Conservation (phyloP, 208 protist species). For the Wallacemonas sp. region DNA sequence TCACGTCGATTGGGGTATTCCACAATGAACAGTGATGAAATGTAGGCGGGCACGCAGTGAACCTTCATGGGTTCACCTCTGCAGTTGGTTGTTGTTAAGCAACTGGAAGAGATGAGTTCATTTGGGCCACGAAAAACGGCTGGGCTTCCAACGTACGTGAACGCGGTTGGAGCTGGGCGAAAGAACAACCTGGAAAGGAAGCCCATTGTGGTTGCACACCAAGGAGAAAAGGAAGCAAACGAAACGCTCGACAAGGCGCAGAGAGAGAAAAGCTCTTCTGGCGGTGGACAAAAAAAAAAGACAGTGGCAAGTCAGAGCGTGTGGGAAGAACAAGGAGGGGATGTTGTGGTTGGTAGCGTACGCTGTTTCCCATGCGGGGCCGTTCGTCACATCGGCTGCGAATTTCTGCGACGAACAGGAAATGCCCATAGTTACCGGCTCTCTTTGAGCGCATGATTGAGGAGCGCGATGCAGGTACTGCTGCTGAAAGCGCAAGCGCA, state of each 20-base stretch:
- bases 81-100: conserved; percentile 15
- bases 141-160: conserved; percentile 34
- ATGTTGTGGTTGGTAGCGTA: background rate
- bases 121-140: conserved; percentile 17
- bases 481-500: too few species aligned
- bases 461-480: too few species aligned
- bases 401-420: too few species aligned
- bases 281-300: too few species aligned
- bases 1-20: conserved; percentile 29
- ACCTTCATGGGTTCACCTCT: conserved; percentile 31
- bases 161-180: conserved; percentile 9
- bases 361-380: too few species aligned
- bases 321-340: background rate
- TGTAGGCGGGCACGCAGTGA: conserved; percentile 44
- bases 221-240: background rate
- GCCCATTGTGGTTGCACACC: conserved; percentile 8
- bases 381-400: too few species aligned
- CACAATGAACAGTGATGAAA: conserved; percentile 33
- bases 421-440: too few species aligned
- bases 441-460: too few species aligned
- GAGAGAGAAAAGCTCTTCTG: too few species aligned
- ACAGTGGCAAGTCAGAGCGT: too few species aligned
- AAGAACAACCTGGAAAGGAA: conserved; percentile 19
- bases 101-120: conserved; percentile 31
- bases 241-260: too few species aligned